These are phyloP conservation scores for Mortierella claussenii DNA, from an alignment of 192 early-diverging fungal species.

Conservation along the genomic window DNA sequence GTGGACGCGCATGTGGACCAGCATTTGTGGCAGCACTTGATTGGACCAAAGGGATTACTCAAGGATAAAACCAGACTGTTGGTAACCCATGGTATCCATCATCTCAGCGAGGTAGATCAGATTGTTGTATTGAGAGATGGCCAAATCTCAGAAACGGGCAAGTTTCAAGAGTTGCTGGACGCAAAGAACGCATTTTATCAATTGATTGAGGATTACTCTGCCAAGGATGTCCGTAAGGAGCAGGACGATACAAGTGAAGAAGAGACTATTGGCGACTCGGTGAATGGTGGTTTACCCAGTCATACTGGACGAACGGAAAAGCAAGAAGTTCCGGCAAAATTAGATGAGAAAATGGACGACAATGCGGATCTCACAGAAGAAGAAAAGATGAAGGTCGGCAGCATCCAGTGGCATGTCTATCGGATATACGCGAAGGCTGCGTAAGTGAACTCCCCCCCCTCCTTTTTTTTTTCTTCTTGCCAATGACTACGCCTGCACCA, in stretches of 20 bases:
- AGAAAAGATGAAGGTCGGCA: slow-evolving; percentile 84
- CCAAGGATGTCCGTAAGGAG: background rate
- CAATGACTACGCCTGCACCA: too few relatives aligned
- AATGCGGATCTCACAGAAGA: slow-evolving; percentile 72
- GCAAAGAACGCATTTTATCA: slow-evolving; percentile 64
- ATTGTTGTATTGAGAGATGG: slow-evolving; percentile 79
- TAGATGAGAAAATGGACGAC: slow-evolving; percentile 24
- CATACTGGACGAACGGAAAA: slow-evolving; percentile 14
- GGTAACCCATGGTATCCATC: slow-evolving; percentile 82
- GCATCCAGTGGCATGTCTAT: slow-evolving; percentile 82
- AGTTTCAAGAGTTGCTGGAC: slow-evolving; percentile 70
- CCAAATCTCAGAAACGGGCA: slow-evolving; percentile 69
- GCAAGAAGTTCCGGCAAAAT: slow-evolving; percentile 10
- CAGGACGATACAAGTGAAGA: slow-evolving; percentile 4
- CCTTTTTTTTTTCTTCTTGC: slow-evolving; percentile 59
- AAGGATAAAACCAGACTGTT: slow-evolving; percentile 80
- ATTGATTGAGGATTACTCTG: slow-evolving; percentile 77
- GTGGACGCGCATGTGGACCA: slow-evolving; percentile 60
- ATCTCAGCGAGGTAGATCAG: slow-evolving; percentile 70
- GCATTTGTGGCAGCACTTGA: slow-evolving; percentile 34
- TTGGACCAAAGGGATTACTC: slow-evolving; percentile 88
- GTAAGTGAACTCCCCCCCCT: slow-evolving; percentile 62
- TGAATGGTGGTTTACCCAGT: slow-evolving; percentile 26
- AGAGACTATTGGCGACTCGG: slow-evolving; percentile 4
- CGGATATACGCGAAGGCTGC: slow-evolving; percentile 74